These are phyloP conservation scores for Lolium rigidum DNA, from an alignment of 176 grass and related monocot genomes.

Conservation along the genomic window DNA sequence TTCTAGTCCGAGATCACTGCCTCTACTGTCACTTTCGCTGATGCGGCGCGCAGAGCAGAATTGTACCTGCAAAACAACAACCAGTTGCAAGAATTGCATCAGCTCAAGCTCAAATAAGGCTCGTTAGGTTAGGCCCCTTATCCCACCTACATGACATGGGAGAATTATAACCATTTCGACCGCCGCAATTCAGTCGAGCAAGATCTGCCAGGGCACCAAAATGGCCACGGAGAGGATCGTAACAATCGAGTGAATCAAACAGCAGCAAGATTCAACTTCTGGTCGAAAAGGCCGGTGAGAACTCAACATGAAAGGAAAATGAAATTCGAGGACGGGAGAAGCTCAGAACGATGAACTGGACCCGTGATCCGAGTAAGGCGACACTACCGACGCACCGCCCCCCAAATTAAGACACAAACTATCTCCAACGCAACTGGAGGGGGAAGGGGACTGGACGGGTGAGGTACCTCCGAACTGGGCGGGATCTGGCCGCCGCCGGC, in stretches of 20 bases:
- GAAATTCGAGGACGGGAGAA: not conserved
- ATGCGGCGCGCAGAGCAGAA: slow-evolving; percentile 7
- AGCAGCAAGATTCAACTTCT: too few relatives aligned
- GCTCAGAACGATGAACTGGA: not conserved
- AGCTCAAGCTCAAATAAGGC: slow-evolving; percentile 18
- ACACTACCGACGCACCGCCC: not conserved
- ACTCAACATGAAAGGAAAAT: not conserved
- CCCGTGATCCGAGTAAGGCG: slow-evolving; percentile 6
- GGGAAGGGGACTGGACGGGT: not conserved
- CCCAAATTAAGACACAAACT: slow-evolving; percentile 5
- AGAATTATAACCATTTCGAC: slow-evolving; percentile 7
- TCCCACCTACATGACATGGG: not conserved
- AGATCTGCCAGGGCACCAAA: not conserved
- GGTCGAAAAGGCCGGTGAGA: too few relatives aligned
- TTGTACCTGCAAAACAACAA: slow-evolving; percentile 46
- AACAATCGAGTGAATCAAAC: not conserved
- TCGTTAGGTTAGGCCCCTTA: not conserved
- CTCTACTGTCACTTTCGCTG: slow-evolving; percentile 6
- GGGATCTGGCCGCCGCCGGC: slow-evolving; percentile 15
- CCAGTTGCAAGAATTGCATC: not conserved
- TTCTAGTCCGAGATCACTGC: not conserved
- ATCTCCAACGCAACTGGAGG: not conserved
- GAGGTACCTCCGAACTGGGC: slow-evolving; percentile 18
- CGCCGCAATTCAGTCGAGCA: slow-evolving; percentile 14
- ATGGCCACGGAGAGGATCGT: not conserved